Evolutionary conservation across 352 stramenopile species (phyloP), one percentile per base, ranked within the genome.

Genomic region (Hyphochytrium catenoides): DNA sequence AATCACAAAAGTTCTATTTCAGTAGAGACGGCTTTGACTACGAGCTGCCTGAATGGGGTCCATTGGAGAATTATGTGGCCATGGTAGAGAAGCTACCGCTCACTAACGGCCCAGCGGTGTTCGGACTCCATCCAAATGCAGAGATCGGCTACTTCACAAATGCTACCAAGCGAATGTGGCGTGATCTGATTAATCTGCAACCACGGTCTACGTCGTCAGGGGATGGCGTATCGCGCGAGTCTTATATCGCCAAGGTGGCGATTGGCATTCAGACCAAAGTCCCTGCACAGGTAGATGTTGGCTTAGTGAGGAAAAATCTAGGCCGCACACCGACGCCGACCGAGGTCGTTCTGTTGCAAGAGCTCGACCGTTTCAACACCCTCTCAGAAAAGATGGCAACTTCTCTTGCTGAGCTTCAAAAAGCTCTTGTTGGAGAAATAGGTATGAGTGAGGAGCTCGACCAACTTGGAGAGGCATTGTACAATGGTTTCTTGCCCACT

Each of bases 61-160:
- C 62, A 12, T 46, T 94, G 1, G 62, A 82, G 0, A 60, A 65
- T 9, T 94, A 90, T 44, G 54, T 59, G 0, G 31, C 48, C 5
- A 68, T 61, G 17, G 71, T 95, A 8, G 84, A 95, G 47, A 67
- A 53, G 15, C 51, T 95, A 12, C 84, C 84, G 5, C 47, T 95
- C 14, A 91, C 78, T 0, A 94, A 91, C 50, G 86, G 66, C 25
- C 84, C 84, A 0, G 81, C 79, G 0, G 84, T 95, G 8, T 95
- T 95, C 64, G 84, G 84, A 0, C 59, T 95, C 11, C 81, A 95
- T 43, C 74, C 84, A 9, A 95, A 95, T 46, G 84, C 84, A 2
- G 84, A 95, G 56, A 95, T 95, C 38, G 75, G 76, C 11, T 95
- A 95, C 56, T 91, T 90, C 46, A 92, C 66, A 16, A 91, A 88